Percentiles rank a stretch among this genome's conserved stretches.
Evolutionary conservation across 768 basidiomycete species (phyloP).

Genomic region (Tylopilus balloui): DNA sequence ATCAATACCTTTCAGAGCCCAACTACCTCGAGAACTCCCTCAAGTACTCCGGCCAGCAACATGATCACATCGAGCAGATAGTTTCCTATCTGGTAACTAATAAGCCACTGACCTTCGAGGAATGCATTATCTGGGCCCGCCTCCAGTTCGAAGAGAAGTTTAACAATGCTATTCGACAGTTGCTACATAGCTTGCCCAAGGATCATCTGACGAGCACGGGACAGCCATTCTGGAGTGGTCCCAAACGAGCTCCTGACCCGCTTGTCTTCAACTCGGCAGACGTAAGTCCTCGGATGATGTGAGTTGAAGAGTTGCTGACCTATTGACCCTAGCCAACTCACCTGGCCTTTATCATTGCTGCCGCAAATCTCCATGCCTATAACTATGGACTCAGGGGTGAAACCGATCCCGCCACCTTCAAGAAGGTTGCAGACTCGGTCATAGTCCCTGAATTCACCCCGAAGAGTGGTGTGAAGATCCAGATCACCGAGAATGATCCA

Average conservation of each 20-base stretch:
- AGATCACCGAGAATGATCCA: constrained; percentile 90
- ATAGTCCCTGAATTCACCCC: constrained; percentile 92
- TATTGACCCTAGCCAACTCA: constrained; percentile 61
- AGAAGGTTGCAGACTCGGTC: constrained; percentile 77
- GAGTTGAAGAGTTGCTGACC: constrained; percentile 9
- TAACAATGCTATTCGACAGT: constrained; percentile 87
- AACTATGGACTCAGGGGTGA: constrained; percentile 96
- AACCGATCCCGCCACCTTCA: constrained; percentile 72
- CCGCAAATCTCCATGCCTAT: constrained; percentile 94
- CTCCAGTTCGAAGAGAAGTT: constrained; percentile 93
- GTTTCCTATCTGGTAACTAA: constrained; percentile 84
- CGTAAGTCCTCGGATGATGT: constrained; percentile 44
- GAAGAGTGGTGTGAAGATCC: constrained; percentile 86
- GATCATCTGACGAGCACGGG: constrained; percentile 89
- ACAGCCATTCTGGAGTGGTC: constrained; percentile 98
- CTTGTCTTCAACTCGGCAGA: constrained; percentile 82
- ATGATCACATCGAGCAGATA: constrained; percentile 85
- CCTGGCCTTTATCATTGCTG: constrained; percentile 84
- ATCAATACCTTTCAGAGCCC: constrained; percentile 94
- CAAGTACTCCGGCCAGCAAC: constrained; percentile 89
- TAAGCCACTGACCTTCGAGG: constrained; percentile 93
- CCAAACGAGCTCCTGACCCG: constrained; percentile 94
- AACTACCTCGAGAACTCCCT: constrained; percentile 89
- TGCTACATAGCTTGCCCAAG: constrained; percentile 91
- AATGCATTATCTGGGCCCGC: constrained; percentile 96